Evolutionary conservation across 2,329 filamentous ascomycete species (phyloP), one percentile per base, ranked within the genome.

Genomic region (Ophiobolus disseminans): DNA sequence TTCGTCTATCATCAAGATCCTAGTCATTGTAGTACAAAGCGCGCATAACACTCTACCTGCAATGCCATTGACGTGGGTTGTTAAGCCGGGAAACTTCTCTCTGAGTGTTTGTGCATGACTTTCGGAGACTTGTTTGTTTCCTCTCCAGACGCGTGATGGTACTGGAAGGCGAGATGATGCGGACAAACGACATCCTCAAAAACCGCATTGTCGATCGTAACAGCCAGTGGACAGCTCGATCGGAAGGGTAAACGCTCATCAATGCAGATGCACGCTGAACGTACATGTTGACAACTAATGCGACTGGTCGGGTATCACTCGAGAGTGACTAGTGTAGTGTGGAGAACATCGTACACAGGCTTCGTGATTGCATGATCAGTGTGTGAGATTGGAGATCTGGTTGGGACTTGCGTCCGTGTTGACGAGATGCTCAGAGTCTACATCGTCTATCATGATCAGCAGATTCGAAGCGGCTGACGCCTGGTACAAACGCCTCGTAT

Each of bases 151-250:
- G 48, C 63, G 50, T 55, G 59, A 69, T 65, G 25, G 69, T 71
- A 74, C 65, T 44, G 83, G 84, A 86, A 85, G 87, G 88, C 86
- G 75, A 48, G 48, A 23, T 68, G 80, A 80, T 86, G 82, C 90
- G 90, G 83, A 88, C 90, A 96, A 97, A 96, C 85, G 76, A 92
- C 90, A 87, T 95, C 90, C 82, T 80, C 82, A 96, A 97, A 97
- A 96, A 85, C 85, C 90, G 90, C 84, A 83, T 80, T 74, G 73
- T 77, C 70, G 51, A 60, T 51, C 54, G 58, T 40, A 65, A 62
- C 53, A 60, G 55, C 35, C 17, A 57, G 53, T 53, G 30, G 51
- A 44, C 57, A 43, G 46, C 43, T 62, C 63, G 57, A 52, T 56
- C 62, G 58, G 57, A 59, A 61, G 69, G 56, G 60, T 81, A 81